A percentile compares a stretch with the other conserved stretches of the same genome.
Evolutionary conservation across 2,329 filamentous ascomycete species (phyloP).

Genomic region (Pleomassaria siparia): DNA sequence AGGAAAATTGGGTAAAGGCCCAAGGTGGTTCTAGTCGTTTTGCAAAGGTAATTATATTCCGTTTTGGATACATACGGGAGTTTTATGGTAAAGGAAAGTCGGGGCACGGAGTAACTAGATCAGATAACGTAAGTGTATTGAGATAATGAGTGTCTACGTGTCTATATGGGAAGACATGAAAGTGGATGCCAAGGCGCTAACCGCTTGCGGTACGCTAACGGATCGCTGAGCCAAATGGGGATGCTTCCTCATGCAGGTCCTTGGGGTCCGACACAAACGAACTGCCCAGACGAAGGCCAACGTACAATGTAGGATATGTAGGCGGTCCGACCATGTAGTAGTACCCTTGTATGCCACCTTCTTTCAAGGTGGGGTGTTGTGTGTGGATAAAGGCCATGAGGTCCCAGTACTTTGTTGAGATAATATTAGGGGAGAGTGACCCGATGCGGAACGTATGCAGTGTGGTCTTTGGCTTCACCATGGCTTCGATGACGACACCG

Average conservation of each 20-base stretch:
- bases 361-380: constrained; percentile 25
- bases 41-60: too few species aligned
- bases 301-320: constrained; percentile 7
- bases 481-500: constrained; percentile 37
- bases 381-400: constrained; percentile 23
- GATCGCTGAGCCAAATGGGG: constrained; percentile 13
- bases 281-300: constrained; percentile 23
- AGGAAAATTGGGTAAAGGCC: too few species aligned
- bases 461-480: constrained; percentile 30
- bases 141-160: too few species aligned
- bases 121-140: too few species aligned
- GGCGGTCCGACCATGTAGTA: constrained; percentile 28
- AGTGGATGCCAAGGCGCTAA: too few species aligned
- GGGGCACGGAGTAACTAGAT: too few species aligned
- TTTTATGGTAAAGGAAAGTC: too few species aligned
- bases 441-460: constrained; percentile 18
- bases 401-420: constrained; percentile 20
- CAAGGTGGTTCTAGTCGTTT: too few species aligned
- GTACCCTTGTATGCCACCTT: constrained; percentile 31
- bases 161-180: too few species aligned
- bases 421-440: constrained; percentile 8
- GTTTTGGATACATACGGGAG: too few species aligned
- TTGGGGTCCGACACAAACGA: constrained; percentile 22
- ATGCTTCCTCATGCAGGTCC: constrained; percentile 19
- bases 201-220: too few species aligned